Evolutionary conservation across 805 yeast genomes (phyloP), one percentile per base, ranked within the genome.

Genomic region (Metschnikowia cubensis): DNA sequence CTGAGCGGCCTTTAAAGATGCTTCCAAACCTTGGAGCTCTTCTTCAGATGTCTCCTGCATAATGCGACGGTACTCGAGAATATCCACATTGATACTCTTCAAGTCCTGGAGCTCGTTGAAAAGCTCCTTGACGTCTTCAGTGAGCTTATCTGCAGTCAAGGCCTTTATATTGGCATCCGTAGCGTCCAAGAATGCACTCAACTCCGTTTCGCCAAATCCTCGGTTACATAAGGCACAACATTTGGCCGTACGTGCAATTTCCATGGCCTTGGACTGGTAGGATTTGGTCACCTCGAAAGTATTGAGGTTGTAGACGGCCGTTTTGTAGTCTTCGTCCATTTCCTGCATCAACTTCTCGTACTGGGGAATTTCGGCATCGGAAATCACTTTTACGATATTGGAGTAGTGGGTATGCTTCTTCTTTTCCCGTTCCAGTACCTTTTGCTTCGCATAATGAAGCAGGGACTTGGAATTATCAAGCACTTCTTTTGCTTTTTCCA

Each of bases 171-270:
- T 69, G 3, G 58, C 55, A 44, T 65, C 55, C 15, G 73, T 54
- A n/a, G 63, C 64, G 7, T 46, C 50, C 4, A 70, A 47, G 44
- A 73, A 73, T 4, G 48, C 51, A 1, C 59, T 50, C 20, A 68
- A 56, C n/a, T 66, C 71, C 1, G 61, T 59, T 8, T 69, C 71
- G 14, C 77, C 78, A 66, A 90, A 87, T 11, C 76, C 72, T 45
- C 96, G 74, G 17, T 80, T 79, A 65, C 98, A 92, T 40, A 91
- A 69, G 39, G 84, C 69, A 65, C 97, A 92, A 43, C 79, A 73
- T 10, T 82, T 75, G 7, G 77, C 74, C 3, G 63, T 59, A 25
- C 80, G 68, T 0, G 96, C 94, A 37, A 78, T 65, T 31, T 80
- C 77, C 10, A 87, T 66, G 0, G 97, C 97, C 40, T 80, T 80